Evolutionary conservation across 2,329 filamentous ascomycete species (phyloP).

Genomic region (Zymoseptoria crescenta): DNA sequence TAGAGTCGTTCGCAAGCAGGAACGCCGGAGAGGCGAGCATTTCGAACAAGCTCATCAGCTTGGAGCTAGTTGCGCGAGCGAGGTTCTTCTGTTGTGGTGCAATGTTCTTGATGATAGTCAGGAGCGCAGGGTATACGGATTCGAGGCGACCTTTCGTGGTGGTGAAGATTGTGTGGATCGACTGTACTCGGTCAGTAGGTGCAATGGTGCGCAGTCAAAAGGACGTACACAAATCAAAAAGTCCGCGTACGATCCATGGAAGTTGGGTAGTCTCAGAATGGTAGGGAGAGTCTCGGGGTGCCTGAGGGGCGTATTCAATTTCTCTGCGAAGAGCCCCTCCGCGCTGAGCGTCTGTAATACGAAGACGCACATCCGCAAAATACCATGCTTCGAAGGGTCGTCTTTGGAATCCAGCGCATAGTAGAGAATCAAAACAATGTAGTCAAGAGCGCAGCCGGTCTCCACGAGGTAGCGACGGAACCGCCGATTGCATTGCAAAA

Average conservation of each 20-base stretch:
- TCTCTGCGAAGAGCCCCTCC: slow-evolving; percentile 81
- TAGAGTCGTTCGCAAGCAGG: slow-evolving; percentile 82
- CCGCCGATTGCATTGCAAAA: slow-evolving; percentile 92
- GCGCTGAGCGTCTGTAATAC: slow-evolving; percentile 90
- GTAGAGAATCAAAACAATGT: slow-evolving; percentile 81
- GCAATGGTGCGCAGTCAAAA: slow-evolving; percentile 19
- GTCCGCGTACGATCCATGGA: slow-evolving; percentile 85
- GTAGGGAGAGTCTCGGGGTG: slow-evolving; percentile 79
- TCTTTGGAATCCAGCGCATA: slow-evolving; percentile 85
- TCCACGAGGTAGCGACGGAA: slow-evolving; percentile 97
- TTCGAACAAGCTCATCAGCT: slow-evolving; percentile 77
- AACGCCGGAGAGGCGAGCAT: slow-evolving; percentile 94
- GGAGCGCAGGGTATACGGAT: slow-evolving; percentile 81
- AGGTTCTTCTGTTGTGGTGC: slow-evolving; percentile 75
- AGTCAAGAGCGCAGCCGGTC: slow-evolving; percentile 86
- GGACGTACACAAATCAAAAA: slow-evolving; percentile 74
- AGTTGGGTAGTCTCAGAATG: slow-evolving; percentile 73
- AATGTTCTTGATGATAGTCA: slow-evolving; percentile 91
- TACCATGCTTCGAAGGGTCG: slow-evolving; percentile 79
- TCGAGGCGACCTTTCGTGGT: slow-evolving; percentile 83
- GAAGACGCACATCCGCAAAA: slow-evolving; percentile 97
- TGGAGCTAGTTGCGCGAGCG: slow-evolving; percentile 65
- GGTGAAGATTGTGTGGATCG: slow-evolving; percentile 85
- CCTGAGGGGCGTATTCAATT: slow-evolving; percentile 81
- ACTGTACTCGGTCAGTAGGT: slow-evolving; percentile 44